Percentiles rank a stretch among this genome's conserved stretches.
Evolutionary conservation across 768 basidiomycete genomes (phyloP).

Genomic region (Mycena kentingensis): DNA sequence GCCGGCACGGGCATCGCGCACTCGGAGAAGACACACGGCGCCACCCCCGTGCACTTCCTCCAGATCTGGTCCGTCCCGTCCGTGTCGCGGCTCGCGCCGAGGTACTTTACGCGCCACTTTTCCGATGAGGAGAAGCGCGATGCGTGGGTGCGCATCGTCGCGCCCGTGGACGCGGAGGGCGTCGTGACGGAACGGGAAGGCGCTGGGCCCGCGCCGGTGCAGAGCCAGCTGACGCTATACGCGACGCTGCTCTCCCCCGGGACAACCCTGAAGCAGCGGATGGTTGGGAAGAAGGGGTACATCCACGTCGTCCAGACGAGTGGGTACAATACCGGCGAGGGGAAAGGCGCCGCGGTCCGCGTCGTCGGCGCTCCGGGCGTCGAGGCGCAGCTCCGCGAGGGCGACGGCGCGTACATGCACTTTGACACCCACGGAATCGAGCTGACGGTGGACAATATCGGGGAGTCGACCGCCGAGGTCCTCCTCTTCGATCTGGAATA

Average conservation of each 20-base stretch:
- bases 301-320: conserved; percentile 85
- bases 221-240: conserved; percentile 67
- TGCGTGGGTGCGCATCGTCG: conserved; percentile 73
- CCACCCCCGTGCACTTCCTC: conserved; percentile 49
- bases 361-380: conserved; percentile 44
- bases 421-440: conserved; percentile 46
- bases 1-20: conserved; percentile 92
- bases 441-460: conserved; percentile 59
- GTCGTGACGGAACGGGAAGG: conserved; percentile 67
- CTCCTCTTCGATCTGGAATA: conserved; percentile 78
- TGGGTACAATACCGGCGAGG: conserved; percentile 67
- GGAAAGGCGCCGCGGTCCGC: conserved; percentile 59
- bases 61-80: conserved; percentile 55
- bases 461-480: conserved; percentile 71
- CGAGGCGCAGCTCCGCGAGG: conserved; percentile 69
- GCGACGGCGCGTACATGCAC: conserved; percentile 81
- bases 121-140: conserved; percentile 80
- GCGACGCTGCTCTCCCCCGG: conserved; percentile 71
- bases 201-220: conserved; percentile 79
- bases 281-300: conserved; percentile 67
- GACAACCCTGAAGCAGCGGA: conserved; percentile 51
- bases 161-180: conserved; percentile 60
- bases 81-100: conserved; percentile 56
- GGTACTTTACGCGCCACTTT: conserved; percentile 89
- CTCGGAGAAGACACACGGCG: conserved; percentile 54